phyloP scores from a whole-genome alignment of 23 red algal genomes.

The Gracilaria gracilis region DNA sequence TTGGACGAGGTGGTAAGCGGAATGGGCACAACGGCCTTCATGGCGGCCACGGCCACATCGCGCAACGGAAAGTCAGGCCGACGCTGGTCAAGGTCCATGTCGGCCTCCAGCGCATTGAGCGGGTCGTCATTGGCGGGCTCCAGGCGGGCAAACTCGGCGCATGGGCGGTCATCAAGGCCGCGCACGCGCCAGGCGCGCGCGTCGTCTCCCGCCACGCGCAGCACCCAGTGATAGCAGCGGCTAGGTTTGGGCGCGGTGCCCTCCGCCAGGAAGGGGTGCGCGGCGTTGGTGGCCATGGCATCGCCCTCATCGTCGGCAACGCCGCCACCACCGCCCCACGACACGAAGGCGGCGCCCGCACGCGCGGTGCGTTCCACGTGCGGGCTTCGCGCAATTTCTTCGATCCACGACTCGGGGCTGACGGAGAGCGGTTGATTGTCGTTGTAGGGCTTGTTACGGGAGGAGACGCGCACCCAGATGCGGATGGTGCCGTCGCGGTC shows the following conservation, averaged over 20 bases:
- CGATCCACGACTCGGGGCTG: conserved; percentile 69
- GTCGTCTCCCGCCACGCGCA: conserved; percentile 54
- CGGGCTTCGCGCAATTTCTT: conserved; percentile 80
- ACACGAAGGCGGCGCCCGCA: conserved; percentile 70
- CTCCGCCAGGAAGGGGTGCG: conserved; percentile 32
- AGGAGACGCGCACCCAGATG: conserved; percentile 69
- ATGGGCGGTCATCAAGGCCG: conserved; percentile 80
- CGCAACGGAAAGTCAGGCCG: conserved; percentile 32
- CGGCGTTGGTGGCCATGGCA: conserved; percentile 70
- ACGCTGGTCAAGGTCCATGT: conserved; percentile 17
- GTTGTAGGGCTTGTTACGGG: neutral
- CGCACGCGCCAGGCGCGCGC: conserved; percentile 74
- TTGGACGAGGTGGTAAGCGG: conserved; percentile 68
- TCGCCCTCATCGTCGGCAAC: conserved; percentile 84
- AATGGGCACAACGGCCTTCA: conserved; percentile 62
- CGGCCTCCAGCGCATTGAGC: conserved; percentile 33
- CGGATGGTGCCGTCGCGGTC: conserved; percentile 86
- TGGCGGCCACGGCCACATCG: conserved; percentile 48
- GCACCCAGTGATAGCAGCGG: conserved; percentile 72
- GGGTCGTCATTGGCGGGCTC: conserved; percentile 66
- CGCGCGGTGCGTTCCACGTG: conserved; percentile 74
- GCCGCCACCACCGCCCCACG: conserved; percentile 85
- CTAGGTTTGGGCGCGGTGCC: conserved; percentile 65
- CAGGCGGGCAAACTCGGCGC: conserved; percentile 78
- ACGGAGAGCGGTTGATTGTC: neutral